Conservation (phyloP, 2,329 filamentous ascomycete species). For the Pseudomassariella vexata region DNA sequence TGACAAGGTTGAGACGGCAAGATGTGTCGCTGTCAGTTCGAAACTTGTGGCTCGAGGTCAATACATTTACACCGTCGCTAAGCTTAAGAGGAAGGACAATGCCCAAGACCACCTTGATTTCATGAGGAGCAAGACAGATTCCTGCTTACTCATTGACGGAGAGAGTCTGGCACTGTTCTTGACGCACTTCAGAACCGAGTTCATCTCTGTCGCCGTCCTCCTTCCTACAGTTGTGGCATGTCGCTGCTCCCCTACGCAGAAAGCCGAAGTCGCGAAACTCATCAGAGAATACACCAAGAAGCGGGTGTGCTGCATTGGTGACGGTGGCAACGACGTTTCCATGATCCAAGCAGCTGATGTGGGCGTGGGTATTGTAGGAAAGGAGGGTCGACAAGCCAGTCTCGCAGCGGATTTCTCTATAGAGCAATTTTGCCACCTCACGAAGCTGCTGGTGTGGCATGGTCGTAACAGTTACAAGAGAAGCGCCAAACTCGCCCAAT, state of each 20-base stretch:
- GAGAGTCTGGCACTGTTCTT: slow-evolving; percentile 83
- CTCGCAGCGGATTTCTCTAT: slow-evolving; percentile 96
- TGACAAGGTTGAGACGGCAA: slow-evolving; percentile 95
- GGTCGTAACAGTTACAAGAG: slow-evolving; percentile 96
- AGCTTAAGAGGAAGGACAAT: slow-evolving; percentile 74
- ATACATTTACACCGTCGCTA: slow-evolving; percentile 89
- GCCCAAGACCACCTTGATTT: slow-evolving; percentile 87
- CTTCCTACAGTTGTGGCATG: slow-evolving; percentile 93
- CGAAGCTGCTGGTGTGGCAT: slow-evolving; percentile 98
- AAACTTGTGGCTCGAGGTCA: slow-evolving; percentile 91
- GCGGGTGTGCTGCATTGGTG: slow-evolving; percentile 93
- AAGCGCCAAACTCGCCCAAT: slow-evolving; percentile 90
- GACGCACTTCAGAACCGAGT: slow-evolving; percentile 73
- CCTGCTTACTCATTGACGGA: slow-evolving; percentile 88
- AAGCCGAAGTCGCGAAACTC: slow-evolving; percentile 85
- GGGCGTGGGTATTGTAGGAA: slow-evolving; percentile 95
- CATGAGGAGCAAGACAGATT: slow-evolving; percentile 78
- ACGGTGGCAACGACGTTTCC: slow-evolving; percentile 95
- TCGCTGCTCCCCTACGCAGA: slow-evolving; percentile 93
- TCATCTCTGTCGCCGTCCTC: slow-evolving; percentile 81
- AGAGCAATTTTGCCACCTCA: slow-evolving; percentile 89
- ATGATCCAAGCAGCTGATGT: slow-evolving; percentile 99
- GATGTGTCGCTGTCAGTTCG: slow-evolving; percentile 91
- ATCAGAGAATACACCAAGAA: slow-evolving; percentile 92
- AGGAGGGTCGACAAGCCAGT: slow-evolving; percentile 92